Evolutionary conservation across 2,329 filamentous ascomycete genomes (phyloP).

Genomic region (Claviceps africana): DNA sequence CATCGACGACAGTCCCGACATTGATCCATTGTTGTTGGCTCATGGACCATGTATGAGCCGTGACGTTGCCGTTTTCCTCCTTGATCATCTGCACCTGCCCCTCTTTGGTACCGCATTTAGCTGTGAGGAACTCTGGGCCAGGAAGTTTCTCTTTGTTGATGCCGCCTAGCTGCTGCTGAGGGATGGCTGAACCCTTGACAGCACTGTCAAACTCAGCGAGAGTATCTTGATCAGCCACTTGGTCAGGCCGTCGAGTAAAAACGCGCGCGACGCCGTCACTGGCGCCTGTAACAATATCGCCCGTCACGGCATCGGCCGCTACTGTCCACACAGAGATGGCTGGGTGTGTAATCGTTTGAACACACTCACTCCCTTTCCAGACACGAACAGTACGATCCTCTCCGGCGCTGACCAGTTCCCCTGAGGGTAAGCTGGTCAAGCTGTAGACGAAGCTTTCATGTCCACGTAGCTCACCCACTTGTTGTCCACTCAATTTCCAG

Average conservation of each 20-base stretch:
- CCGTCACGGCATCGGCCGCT: conserved; percentile 64
- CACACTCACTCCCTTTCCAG: conserved; percentile 70
- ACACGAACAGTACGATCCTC: conserved; percentile 89
- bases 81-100: conserved; percentile 89
- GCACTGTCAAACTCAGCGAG: conserved; percentile 67
- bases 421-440: conserved; percentile 60
- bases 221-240: conserved; percentile 54
- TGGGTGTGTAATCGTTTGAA: conserved; percentile 93
- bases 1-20: conserved; percentile 88
- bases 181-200: conserved; percentile 72
- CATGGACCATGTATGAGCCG: conserved; percentile 77
- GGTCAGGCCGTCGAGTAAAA: conserved; percentile 60
- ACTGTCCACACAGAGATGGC: conserved; percentile 95
- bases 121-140: conserved; percentile 71
- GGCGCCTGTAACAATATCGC: conserved; percentile 86
- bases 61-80: conserved; percentile 66
- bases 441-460: conserved; percentile 95
- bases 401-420: conserved; percentile 79
- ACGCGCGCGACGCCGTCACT: conserved; percentile 78
- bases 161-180: conserved; percentile 66
- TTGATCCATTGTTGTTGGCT: conserved; percentile 62
- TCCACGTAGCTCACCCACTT: conserved; percentile 65
- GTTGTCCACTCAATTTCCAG: conserved; percentile 68
- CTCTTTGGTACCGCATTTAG: conserved; percentile 82
- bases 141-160: conserved; percentile 89